Base-by-base conservation (phyloP, 768 basidiomycete genomes). In the Suillus variegatus region DNA sequence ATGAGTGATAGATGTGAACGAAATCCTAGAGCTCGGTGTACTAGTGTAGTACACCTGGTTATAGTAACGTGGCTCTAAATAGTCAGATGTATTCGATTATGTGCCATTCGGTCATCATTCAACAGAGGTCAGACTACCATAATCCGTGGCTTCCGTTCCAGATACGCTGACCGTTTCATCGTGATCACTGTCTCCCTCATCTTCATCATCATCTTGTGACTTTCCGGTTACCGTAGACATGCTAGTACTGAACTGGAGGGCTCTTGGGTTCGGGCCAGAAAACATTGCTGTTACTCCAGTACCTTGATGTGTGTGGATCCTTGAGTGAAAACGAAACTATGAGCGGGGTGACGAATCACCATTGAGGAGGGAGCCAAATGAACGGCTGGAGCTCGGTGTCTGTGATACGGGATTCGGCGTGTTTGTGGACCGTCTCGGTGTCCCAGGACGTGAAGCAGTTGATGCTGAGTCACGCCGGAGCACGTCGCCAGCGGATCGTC, bases 71-170 rank as follows among this genome's bases (percentile, higher is more conserved):
- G 35, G 14, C 13, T 22, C 40, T 28, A 63, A 35, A 43, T 25
- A 41, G 40, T 28, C 16, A 1, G 25, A 60, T 60, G 22, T 43
- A 60, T 60, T 20, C 12, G 12, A 22, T 38, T 16, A 56, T 22
- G 55, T 10, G 18, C 18, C 25, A 60, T 20, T 44, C 25, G 28
- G 40, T 28, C 41, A 25, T 74, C 73, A 82, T 67, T 84, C 81
- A 51, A 86, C 82, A 68, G 84, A 85, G 16, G 85, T 85, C 64
- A 86, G 77, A 73, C 85, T 86, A 58, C 79, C 80, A 44, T 76
- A 75, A 62, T 83, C 82, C 12, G 76, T 79, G 38, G 70, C 72
- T 58, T 81, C 79, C 46, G 77, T 80, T 60, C 76, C 81, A 44
- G 81, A 79, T 61, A 78, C 65, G 60, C 82, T 83, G 5, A 70